Evolutionary conservation across 2,329 filamentous ascomycete genomes (phyloP).

Genomic region (Pyrenophora teres): DNA sequence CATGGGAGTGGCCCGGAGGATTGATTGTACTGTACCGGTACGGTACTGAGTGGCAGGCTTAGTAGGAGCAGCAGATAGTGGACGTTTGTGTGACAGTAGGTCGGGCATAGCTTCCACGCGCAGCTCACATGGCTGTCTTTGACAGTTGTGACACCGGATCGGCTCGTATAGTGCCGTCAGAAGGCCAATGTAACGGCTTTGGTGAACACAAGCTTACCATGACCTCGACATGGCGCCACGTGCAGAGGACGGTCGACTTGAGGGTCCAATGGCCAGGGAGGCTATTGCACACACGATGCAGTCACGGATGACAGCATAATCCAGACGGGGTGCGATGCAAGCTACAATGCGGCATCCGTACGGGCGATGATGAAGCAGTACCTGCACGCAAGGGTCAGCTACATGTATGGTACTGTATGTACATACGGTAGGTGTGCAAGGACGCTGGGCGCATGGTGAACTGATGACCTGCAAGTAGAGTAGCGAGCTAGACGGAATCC

Average conservation of each 20-base stretch:
- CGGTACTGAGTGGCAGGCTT: no score
- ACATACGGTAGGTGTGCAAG: not conserved
- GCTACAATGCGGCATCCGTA: not conserved
- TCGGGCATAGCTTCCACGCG: slow-evolving; percentile 31
- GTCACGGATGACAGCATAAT: not conserved
- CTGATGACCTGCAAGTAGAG: slow-evolving; percentile 23
- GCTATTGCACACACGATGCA: not conserved
- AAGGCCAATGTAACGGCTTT: slow-evolving; percentile 25
- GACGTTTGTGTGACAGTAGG: slow-evolving; percentile 25
- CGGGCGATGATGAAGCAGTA: no score
- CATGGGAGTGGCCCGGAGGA: slow-evolving; percentile 16
- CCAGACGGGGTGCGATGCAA: not conserved
- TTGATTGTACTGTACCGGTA: no score
- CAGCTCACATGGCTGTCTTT: slow-evolving; percentile 38
- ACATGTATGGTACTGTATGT: no score
- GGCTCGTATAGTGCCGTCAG: slow-evolving; percentile 25
- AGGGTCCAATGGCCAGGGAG: not conserved
- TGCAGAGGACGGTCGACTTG: not conserved
- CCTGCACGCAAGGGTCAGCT: no score
- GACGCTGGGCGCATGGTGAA: slow-evolving; percentile 19
- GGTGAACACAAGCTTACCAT: not conserved
- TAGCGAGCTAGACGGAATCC: slow-evolving; percentile 20
- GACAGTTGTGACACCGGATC: slow-evolving; percentile 42
- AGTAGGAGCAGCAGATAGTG: slow-evolving; percentile 6
- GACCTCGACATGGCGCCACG: not conserved